These are phyloP conservation scores for Triadica sebifera DNA, from an alignment of 345 rosid species.

Conservation along the genomic window DNA sequence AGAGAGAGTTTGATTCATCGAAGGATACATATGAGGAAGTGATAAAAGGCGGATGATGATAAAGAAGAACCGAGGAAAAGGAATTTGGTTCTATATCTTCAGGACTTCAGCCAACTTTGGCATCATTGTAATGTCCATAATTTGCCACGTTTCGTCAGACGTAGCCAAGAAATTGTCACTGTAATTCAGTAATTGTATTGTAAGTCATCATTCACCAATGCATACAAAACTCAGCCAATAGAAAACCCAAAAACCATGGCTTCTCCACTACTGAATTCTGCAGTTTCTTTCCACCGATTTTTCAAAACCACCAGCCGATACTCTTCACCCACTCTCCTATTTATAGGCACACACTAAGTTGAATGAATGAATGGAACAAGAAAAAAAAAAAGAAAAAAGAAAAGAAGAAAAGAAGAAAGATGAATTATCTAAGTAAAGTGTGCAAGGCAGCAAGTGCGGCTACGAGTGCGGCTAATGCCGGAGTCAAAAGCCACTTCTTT, in stretches of 20 bases:
- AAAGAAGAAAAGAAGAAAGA: neutral
- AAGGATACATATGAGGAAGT: too few relatives aligned
- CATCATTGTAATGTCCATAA: neutral
- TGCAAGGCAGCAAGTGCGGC: neutral
- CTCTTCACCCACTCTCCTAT: neutral
- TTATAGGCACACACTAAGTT: neutral
- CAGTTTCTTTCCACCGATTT: neutral
- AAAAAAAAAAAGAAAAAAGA: too few relatives aligned
- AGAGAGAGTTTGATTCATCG: too few relatives aligned
- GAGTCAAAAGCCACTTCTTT: neutral
- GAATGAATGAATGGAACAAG: too few relatives aligned
- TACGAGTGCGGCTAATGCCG: neutral
- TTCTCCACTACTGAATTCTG: neutral
- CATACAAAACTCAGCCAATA: slow-evolving; percentile 7
- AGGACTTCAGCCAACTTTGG: neutral
- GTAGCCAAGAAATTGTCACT: neutral
- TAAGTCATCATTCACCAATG: neutral
- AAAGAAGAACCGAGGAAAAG: too few relatives aligned
- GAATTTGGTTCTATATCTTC: too few relatives aligned
- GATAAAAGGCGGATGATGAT: too few relatives aligned
- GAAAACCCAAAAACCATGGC: slow-evolving; percentile 11
- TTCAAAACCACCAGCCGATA: neutral
- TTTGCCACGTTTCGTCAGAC: neutral
- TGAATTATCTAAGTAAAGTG: neutral
- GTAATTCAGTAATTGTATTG: neutral